phyloP scores from a whole-genome alignment of 306 rosid species.

The Betula pendula region DNA sequence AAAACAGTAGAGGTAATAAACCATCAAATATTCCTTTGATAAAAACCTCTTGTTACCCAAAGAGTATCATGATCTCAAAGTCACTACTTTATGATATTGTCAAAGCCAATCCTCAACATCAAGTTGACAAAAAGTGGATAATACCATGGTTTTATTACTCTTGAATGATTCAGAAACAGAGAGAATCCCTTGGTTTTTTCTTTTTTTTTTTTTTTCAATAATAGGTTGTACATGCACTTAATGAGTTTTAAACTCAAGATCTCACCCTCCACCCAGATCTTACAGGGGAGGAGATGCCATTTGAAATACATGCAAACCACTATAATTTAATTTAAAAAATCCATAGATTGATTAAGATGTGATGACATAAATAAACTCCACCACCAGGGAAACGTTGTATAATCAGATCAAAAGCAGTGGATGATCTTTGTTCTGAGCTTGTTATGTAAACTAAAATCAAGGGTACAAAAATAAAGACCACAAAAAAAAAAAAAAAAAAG shows the following conservation, averaged over 20 bases:
- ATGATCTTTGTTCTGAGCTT: background rate
- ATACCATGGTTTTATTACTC: background rate
- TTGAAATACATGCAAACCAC: background rate
- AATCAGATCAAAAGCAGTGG: background rate
- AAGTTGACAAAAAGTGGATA: background rate
- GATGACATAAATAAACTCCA: background rate
- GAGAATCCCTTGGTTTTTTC: background rate
- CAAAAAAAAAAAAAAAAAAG: no score
- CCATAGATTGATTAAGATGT: background rate
- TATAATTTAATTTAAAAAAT: background rate
- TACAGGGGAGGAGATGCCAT: background rate
- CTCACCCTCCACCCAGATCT: background rate
- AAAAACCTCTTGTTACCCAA: background rate
- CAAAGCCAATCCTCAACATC: background rate
- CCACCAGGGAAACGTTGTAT: background rate
- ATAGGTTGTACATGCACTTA: background rate
- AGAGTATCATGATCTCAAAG: background rate
- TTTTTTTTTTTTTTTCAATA: background rate
- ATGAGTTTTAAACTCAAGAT: background rate
- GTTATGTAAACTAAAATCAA: background rate
- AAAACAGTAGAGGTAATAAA: background rate
- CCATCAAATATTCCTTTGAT: background rate
- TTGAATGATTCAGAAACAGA: background rate
- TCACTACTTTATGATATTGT: background rate
- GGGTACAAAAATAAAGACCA: background rate